phyloP scores from a whole-genome alignment of 2,329 filamentous ascomycete species.

The Aspergillus jensenii region DNA sequence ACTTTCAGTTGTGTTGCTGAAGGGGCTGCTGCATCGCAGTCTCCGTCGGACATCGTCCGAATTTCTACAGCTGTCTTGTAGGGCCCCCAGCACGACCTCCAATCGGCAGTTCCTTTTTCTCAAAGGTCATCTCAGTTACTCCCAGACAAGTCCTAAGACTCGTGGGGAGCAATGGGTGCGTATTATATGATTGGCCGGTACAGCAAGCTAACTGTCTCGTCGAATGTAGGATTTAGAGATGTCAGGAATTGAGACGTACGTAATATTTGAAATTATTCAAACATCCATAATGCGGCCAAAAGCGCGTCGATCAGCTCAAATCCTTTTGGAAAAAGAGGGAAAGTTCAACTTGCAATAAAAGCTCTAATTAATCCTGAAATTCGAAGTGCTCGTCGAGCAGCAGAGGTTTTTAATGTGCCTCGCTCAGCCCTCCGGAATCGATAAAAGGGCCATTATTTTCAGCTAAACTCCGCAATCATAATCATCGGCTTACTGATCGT shows the following conservation, averaged over 20 bases:
- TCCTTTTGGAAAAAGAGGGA: not conserved
- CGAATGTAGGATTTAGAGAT: too few species aligned
- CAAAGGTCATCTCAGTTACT: too few species aligned
- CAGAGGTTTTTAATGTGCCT: conserved; percentile 6
- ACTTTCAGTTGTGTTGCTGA: too few species aligned
- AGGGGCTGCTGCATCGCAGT: too few species aligned
- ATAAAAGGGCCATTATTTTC: not conserved
- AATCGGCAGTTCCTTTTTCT: too few species aligned
- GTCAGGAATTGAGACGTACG: not conserved
- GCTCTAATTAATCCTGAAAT: conserved; percentile 1
- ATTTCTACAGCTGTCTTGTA: too few species aligned
- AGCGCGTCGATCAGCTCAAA: not conserved
- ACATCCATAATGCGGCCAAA: conserved; percentile 8
- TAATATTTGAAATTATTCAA: conserved; percentile 5
- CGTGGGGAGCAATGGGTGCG: too few species aligned
- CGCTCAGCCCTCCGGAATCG: not conserved
- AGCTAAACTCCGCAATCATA: not conserved
- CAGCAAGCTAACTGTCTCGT: too few species aligned
- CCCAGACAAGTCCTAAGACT: too few species aligned
- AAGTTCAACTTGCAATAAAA: not conserved
- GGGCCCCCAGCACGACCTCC: too few species aligned
- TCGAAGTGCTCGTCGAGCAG: not conserved
- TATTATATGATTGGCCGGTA: too few species aligned
- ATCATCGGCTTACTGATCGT: not conserved
- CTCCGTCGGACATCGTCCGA: too few species aligned